Base-by-base conservation (phyloP, 208 protist genomes). In the Wallacemonas rigidus region DNA sequence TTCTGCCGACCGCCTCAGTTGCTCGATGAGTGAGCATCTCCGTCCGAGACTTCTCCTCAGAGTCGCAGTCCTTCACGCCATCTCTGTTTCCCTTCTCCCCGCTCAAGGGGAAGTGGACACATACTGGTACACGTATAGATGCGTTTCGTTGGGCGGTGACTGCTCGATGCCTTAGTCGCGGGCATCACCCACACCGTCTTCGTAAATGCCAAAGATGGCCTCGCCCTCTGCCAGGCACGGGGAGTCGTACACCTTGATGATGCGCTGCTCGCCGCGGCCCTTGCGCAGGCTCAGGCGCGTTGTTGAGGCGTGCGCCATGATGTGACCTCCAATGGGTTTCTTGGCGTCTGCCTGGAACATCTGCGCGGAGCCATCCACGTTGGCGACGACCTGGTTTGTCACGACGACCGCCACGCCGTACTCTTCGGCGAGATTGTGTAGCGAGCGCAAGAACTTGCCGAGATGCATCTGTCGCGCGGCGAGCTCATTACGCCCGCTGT, bases 231-330 rank as follows among this genome's bases (percentile, higher is more conserved):
- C 97, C 14, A 99, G 85, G 77, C 89, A 99, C 3, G 99, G 99
- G 1, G 98, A 99, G 83, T 99, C 99, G 88, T 99, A 99, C 56
- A 99, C 95, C 81, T 99, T 99, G 70, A 98, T 98, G 68, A 99
- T 98, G 73, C 99, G 93, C 53, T 97, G 96, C 81, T 99, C 99
- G 35, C 98, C 99, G 45, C 98, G 89, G 44, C 99, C 99, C 81
- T 99, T 99, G 47, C 99, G 90, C 4, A 99, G 88, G 64, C 84
- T 99, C 38, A 99, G 82, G 8, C 99, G 81, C 6, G 99, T 99
- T 26, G 98, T 99, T 1, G 98, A 99, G 9, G 99, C 99, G 86
- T 99, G 99, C 12, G 99, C 99, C 89, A 99, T 99, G 81, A 99
- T 99, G 83, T 99, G 98, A 8, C 99, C 99, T n/a, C 99, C 99